Conservation (phyloP, 2,329 filamentous ascomycete genomes). For the Phaeomoniella chlamydospora region DNA sequence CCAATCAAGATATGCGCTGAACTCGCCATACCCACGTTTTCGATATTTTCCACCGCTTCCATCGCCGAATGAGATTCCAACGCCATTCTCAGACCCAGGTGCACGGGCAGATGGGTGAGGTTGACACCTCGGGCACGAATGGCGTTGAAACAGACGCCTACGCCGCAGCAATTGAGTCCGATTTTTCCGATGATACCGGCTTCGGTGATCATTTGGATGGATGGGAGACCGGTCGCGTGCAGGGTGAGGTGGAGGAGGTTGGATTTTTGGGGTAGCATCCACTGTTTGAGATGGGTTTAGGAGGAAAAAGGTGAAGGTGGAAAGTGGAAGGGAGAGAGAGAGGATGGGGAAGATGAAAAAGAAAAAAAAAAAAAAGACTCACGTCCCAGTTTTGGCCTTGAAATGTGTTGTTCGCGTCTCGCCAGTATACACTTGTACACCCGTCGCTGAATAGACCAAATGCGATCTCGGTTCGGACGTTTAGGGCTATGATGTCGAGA, state of each 20-base stretch:
- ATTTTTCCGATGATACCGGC: slow-evolving; percentile 45
- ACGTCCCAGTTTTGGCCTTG: slow-evolving; percentile 44
- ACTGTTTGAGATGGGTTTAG: slow-evolving; percentile 12
- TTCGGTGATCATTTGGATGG: slow-evolving; percentile 41
- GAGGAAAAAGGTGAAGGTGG: too few species aligned
- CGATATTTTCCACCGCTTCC: slow-evolving; percentile 30
- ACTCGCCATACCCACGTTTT: slow-evolving; percentile 33
- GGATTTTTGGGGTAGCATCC: slow-evolving; percentile 31
- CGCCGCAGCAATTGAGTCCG: slow-evolving; percentile 37
- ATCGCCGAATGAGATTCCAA: slow-evolving; percentile 30
- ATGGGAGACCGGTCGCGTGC: slow-evolving; percentile 26
- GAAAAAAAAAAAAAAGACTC: too few species aligned
- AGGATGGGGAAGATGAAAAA: background rate
- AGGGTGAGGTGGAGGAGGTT: slow-evolving; percentile 39
- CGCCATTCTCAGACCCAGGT: slow-evolving; percentile 38
- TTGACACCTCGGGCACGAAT: slow-evolving; percentile 36
- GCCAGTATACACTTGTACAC: slow-evolving; percentile 41
- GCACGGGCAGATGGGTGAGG: slow-evolving; percentile 32
- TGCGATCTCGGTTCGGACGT: slow-evolving; percentile 45
- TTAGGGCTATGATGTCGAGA: slow-evolving; percentile 40
- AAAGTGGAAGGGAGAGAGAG: too few species aligned
- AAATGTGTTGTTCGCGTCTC: slow-evolving; percentile 21
- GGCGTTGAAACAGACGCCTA: slow-evolving; percentile 43
- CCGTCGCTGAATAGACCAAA: slow-evolving; percentile 43
- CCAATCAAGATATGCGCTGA: slow-evolving; percentile 41